Conservation (phyloP, 768 basidiomycete genomes). For the Fomitopsis serialis region DNA sequence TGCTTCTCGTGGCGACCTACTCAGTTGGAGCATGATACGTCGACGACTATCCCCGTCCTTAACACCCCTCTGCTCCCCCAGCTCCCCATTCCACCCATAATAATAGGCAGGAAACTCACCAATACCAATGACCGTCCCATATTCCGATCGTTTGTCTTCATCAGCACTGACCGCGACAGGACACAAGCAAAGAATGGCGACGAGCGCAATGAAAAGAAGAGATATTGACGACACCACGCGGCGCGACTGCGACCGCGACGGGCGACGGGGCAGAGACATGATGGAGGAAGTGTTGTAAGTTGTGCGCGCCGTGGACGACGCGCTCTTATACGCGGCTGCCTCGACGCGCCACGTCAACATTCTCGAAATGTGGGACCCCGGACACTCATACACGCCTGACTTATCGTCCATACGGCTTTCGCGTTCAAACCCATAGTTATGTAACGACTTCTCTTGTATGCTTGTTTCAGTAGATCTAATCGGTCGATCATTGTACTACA, state of each 20-base stretch:
- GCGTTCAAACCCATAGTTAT: too few relatives aligned
- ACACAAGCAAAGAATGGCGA: conserved; percentile 70
- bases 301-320: conserved; percentile 1
- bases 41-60: too few relatives aligned
- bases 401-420: too few relatives aligned
- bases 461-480: too few relatives aligned
- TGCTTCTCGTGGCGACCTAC: too few relatives aligned
- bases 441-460: too few relatives aligned
- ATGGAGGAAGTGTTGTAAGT: conserved; percentile 10
- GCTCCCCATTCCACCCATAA: too few relatives aligned
- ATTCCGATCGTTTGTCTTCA: conserved; percentile 57
- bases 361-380: conserved; percentile 9
- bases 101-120: conserved; percentile 41
- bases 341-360: conserved; percentile 20
- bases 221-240: conserved; percentile 54
- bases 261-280: conserved; percentile 31
- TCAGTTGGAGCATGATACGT: too few relatives aligned
- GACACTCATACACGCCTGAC: background rate
- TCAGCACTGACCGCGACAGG: conserved; percentile 62
- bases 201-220: conserved; percentile 38
- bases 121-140: conserved; percentile 92
- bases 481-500: too few relatives aligned
- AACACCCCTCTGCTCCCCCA: too few relatives aligned
- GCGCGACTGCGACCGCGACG: conserved; percentile 55
- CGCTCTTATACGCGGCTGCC: conserved; percentile 10